Conservation (phyloP, 2,329 filamentous ascomycete genomes). For the Aspergillus eucalypticola region DNA sequence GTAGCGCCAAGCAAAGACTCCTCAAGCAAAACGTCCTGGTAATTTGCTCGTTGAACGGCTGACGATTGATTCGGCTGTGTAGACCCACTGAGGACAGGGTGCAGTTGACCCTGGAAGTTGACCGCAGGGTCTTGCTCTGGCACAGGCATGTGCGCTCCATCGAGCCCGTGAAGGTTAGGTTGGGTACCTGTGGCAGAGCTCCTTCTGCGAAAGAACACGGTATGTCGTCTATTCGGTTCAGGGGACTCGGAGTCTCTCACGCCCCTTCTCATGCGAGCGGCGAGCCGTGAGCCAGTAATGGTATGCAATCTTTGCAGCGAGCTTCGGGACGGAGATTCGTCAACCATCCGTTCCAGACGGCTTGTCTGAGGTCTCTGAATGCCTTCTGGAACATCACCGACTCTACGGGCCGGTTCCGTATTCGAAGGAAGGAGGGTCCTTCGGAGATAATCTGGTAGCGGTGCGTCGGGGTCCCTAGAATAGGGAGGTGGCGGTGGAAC, state of each 20-base stretch:
- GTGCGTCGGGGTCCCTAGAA: constrained; percentile 35
- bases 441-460: constrained; percentile 41
- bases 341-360: constrained; percentile 26
- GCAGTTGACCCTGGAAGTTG: neutral
- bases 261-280: constrained; percentile 21
- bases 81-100: neutral
- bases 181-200: constrained; percentile 9
- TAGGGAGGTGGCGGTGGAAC: constrained; percentile 83
- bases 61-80: neutral
- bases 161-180: constrained; percentile 3
- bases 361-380: constrained; percentile 28
- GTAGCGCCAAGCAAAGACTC: neutral
- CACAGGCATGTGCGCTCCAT: constrained; percentile 1
- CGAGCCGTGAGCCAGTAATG: constrained; percentile 24
- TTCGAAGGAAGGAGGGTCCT: constrained; percentile 34
- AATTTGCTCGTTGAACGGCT: neutral
- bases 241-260: constrained; percentile 19
- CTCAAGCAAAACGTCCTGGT: neutral
- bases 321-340: constrained; percentile 24
- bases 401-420: constrained; percentile 20
- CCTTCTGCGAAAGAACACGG: constrained; percentile 13
- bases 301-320: constrained; percentile 32
- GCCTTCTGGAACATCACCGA: constrained; percentile 14
- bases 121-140: neutral
- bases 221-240: constrained; percentile 17